A percentile compares a stretch with the other conserved stretches of the same genome.
Conservation (phyloP, 2,329 filamentous ascomycete species). For the Fusarium proliferatum region DNA sequence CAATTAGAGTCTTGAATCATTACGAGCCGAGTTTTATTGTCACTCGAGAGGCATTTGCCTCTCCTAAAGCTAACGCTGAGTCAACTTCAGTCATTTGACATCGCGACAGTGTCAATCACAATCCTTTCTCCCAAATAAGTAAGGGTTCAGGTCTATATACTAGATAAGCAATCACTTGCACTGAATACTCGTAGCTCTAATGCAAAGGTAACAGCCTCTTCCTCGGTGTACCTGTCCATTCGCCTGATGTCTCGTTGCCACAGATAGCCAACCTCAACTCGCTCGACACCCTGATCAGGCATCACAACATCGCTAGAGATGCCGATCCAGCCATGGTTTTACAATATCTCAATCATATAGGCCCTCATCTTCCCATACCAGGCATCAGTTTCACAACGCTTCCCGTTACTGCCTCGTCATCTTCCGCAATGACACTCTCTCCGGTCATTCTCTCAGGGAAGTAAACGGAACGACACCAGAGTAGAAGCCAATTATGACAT, state of each 20-base stretch:
- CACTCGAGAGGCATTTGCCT: not conserved
- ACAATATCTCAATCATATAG: accelerated
- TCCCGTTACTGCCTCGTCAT: not conserved
- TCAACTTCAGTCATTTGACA: not conserved
- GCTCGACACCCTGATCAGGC: not conserved
- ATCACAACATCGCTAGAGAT: not conserved
- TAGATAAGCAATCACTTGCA: not conserved
- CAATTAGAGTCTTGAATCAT: not conserved
- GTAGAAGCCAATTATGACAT: not conserved
- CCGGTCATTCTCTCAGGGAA: not conserved
- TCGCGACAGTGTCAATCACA: not conserved
- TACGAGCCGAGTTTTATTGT: not conserved
- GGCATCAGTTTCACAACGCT: not conserved
- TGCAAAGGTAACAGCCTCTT: not conserved
- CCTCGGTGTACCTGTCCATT: not conserved
- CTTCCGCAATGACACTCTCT: not conserved
- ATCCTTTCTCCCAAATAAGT: not conserved
- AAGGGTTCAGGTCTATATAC: not conserved
- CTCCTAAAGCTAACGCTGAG: too few relatives aligned
- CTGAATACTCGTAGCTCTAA: too few relatives aligned
- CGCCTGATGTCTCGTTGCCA: not conserved
- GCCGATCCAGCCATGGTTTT: too few relatives aligned
- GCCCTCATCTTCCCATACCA: accelerated
- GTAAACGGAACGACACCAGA: not conserved
- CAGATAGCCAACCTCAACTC: not conserved